A percentile compares a stretch with the other conserved stretches of the same genome.
Evolutionary conservation across 805 yeast genomes (phyloP).

Genomic region (Pichia nanzhaoensis): DNA sequence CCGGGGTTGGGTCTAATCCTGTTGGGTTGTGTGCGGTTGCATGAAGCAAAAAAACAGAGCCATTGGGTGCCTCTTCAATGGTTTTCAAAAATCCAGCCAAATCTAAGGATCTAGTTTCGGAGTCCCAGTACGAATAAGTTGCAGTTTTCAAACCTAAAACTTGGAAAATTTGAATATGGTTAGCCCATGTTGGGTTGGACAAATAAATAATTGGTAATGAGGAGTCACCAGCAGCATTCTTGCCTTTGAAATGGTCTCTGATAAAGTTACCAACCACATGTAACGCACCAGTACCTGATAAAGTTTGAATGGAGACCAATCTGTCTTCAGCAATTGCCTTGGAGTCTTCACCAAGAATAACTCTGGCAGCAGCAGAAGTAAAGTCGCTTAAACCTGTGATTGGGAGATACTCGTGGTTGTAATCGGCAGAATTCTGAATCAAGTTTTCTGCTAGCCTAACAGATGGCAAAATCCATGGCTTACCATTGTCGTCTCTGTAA

Average conservation of each 20-base stretch:
- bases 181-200: conserved; percentile 96
- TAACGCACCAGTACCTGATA: conserved; percentile 87
- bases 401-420: conserved; percentile 85
- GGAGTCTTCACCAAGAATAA: conserved; percentile 61
- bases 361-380: conserved; percentile 62
- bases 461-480: conserved; percentile 84
- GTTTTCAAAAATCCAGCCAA: conserved; percentile 59
- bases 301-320: conserved; percentile 62
- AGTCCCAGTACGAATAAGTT: conserved; percentile 83
- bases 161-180: conserved; percentile 80
- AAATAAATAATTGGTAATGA: conserved; percentile 47
- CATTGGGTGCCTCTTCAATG: conserved; percentile 60
- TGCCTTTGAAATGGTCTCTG: conserved; percentile 38
- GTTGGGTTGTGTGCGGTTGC: conserved; percentile 99
- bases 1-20: conserved; percentile 84
- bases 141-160: conserved; percentile 60
- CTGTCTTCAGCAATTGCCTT: conserved; percentile 41
- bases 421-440: conserved; percentile 50
- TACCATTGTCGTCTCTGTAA: conserved; percentile 85
- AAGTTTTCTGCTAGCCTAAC: conserved; percentile 65
- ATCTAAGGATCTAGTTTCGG: conserved; percentile 60
- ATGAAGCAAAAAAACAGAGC: conserved; percentile 78
- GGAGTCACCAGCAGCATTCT: conserved; percentile 21
- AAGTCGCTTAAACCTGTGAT: conserved; percentile 70
- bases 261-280: conserved; percentile 78